Evolutionary conservation across 1,139 yeast species (phyloP), one percentile per base, ranked within the genome.

Genomic region (Sugiyamaella japonica): DNA sequence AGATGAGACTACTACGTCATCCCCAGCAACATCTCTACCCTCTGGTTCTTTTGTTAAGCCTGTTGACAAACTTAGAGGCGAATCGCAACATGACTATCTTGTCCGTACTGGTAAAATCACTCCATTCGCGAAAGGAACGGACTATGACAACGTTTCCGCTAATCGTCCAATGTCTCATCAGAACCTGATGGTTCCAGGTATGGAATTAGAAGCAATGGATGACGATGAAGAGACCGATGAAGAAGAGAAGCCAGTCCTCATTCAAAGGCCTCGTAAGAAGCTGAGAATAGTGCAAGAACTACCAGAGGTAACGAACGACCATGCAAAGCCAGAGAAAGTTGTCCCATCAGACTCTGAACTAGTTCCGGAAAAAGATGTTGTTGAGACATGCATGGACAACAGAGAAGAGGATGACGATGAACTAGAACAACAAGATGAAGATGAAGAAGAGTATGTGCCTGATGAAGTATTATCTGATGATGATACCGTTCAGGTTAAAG

Each of bases 31-130:
- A 6, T 9, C 60, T 49, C 54, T 56, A n/a, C 53, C 57, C 13
- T 20, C 59, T 31, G 42, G 45, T 17, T 54, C 47, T 4, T 37
- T 48, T 2, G 44, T 45, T 0, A 62, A 56, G 1, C 60, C 61
- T 1, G 69, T 68, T 15, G 76, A 68, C 12, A 67, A 72, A 56
- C 73, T 80, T 6, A 82, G 86, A 0, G 87, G 81, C 20, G 99
- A 93, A 66, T 72, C 88, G 0, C 89, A 87, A 63, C 82, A 82
- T 55, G 98, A 91, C 53, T 93, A 73, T 66, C 75, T 93, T 59
- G 81, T 93, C 0, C 76, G 99, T 60, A 91, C 91, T 0, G 99
- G 99, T 41, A 85, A 89, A 67, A 83, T 90, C 55, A 93, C 99
- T 0, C 99, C 99, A 0, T 93, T 93, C 74, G 96, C 97, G 9